These are phyloP conservation scores for Sarocladium oryzae DNA, from an alignment of 2,329 filamentous ascomycete species.

Conservation along the genomic window DNA sequence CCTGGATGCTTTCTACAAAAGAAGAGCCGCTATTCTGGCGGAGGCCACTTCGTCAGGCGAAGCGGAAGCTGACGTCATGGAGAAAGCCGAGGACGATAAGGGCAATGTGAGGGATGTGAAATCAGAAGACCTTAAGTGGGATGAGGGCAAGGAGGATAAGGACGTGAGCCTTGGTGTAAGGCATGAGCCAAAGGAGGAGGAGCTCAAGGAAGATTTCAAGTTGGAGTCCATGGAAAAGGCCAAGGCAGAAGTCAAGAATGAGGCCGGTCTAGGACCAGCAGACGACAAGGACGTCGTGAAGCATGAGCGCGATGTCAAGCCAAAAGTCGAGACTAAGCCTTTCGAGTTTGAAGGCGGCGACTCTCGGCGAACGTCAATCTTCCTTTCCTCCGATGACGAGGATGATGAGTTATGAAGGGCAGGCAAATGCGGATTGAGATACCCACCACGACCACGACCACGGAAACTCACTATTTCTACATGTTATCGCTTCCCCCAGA, in stretches of 20 bases:
- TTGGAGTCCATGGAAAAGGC: not conserved
- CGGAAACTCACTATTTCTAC: conserved; percentile 1
- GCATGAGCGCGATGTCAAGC: not conserved
- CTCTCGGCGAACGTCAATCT: conserved; percentile 14
- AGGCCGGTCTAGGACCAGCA: not conserved
- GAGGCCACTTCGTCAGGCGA: conserved; percentile 17
- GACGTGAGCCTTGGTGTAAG: not conserved
- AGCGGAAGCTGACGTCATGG: conserved; percentile 16
- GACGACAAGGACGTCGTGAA: conserved; percentile 1
- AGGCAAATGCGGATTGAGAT: not conserved
- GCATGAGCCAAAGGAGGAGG: conserved; percentile 11
- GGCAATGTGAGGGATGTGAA: conserved; percentile 4
- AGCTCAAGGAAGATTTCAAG: not conserved
- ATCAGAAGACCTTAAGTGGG: not conserved
- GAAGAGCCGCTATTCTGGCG: conserved; percentile 48
- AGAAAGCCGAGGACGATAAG: conserved; percentile 8
- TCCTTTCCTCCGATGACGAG: conserved; percentile 20
- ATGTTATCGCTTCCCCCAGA: not conserved
- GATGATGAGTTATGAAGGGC: conserved; percentile 21
- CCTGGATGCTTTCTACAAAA: conserved; percentile 73
- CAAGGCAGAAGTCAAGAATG: not conserved
- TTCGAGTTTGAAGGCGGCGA: conserved; percentile 5
- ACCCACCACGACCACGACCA: too few species aligned
- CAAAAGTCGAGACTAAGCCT: conserved; percentile 7
- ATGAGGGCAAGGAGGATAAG: conserved; percentile 6